Base-by-base conservation (phyloP, 257 asterid genomes). In the Przewalskia tangutica region DNA sequence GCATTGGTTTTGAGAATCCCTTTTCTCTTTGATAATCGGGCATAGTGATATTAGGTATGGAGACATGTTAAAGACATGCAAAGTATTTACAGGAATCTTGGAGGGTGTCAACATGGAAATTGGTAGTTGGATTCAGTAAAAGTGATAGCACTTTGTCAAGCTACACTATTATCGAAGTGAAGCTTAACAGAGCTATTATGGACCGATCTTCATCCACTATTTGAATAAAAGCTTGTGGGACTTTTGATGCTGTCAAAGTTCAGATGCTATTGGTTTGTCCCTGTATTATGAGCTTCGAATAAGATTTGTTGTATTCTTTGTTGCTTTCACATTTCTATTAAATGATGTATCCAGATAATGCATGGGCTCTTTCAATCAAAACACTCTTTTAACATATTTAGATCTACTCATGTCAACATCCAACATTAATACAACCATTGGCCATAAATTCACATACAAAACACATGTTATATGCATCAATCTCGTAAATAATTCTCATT, bases 161-260 rank as follows among this genome's bases (percentile, higher is more conserved):
- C 66, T 10, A 40, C 70, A 59, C 70, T 12, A 17, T 13, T 42
- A 38, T 38, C 73, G 4, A 18, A 9, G 59, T 79, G 58, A 58
- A 79, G 40, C 56, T 60, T 79, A 79, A 60, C 42, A 59, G 20
- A 79, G 75, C 73, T 46, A 79, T 18, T 36, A 79, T 79, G 42
- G 8, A 18, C 68, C 2, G 18, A 20, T 63, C 55, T 79, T 64
- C 36, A 58, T 63, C 71, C 73, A 42, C 75, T 59, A 44, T 50
- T 53, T 53, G 38, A 73, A 73, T 73, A 73, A 73, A 73, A 73
- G 58, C 68, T 42, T 42, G 56, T 40, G 79, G 38, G 42, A 53
- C 40, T 46, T 73, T 73, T 46, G 32, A 73, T 53, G n/a, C 36
- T n/a, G 36, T 73, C 56, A 20, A 46, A 73, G 59, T 73, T 73